Percentiles rank a stretch among this genome's conserved stretches.
These are phyloP conservation scores for Malus domestica DNA, from an alignment of 306 rosid genomes.

Conservation along the genomic window ASM211411v1 NC_041804.1:6146001-6146500, in stretches of 20 bases:
- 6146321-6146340: not conserved
- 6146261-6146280: not conserved
- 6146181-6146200: not conserved
- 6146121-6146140: not conserved
- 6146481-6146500: not conserved
- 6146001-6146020: constrained; percentile 65
- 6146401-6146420: not conserved
- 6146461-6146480: not conserved
- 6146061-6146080: constrained; percentile 71
- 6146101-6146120: not conserved
- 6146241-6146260: not conserved
- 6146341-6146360: not conserved
- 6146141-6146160: not conserved
- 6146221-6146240: not conserved
- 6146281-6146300: not conserved
- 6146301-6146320: not conserved
- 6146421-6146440: not conserved
- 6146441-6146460: not conserved
- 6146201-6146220: not conserved
- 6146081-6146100: not conserved
- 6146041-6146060: constrained; percentile 89
- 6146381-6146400: not conserved
- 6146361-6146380: not conserved
- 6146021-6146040: constrained; percentile 85
- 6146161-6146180: not conserved